phyloP scores from a whole-genome alignment of 768 basidiomycete species.

The Lactifluus echinatus region DNA sequence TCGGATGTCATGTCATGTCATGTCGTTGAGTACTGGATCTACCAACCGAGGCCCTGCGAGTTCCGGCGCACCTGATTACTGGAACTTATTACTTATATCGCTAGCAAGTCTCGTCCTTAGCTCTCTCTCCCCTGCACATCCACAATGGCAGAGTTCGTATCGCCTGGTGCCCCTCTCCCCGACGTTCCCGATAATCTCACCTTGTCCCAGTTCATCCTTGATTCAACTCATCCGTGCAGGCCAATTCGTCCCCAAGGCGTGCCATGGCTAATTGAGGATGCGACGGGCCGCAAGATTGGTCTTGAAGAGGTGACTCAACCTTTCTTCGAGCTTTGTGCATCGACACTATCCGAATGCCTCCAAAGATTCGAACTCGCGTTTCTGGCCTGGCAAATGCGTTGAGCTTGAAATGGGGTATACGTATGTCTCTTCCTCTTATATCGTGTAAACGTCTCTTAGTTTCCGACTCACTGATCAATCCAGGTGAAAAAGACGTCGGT shows the following conservation, averaged over 20 bases:
- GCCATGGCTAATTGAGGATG: constrained; percentile 38
- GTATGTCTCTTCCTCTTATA: constrained; percentile 23
- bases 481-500: constrained; percentile 36
- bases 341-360: not conserved
- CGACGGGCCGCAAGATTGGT: constrained; percentile 29
- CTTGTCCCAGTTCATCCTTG: constrained; percentile 22
- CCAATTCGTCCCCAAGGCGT: constrained; percentile 9
- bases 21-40: too few species aligned
- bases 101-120: too few species aligned
- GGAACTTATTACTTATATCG: too few species aligned
- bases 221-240: constrained; percentile 17
- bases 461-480: not conserved
- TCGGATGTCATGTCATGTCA: too few species aligned
- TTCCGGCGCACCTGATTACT: too few species aligned
- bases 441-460: not conserved
- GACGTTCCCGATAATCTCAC: constrained; percentile 22
- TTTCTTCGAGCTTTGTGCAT: not conserved
- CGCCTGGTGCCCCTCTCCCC: constrained; percentile 3
- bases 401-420: constrained; percentile 27
- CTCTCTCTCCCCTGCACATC: not conserved
- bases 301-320: constrained; percentile 31
- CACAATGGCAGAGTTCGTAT: constrained; percentile 17
- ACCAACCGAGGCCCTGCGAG: too few species aligned
- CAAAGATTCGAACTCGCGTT: constrained; percentile 30
- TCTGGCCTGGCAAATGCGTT: constrained; percentile 35